A percentile compares a stretch with the other conserved stretches of the same genome.
Conservation (phyloP, 371 early-diverging fungal species). For the Mucor piriformis region DNA sequence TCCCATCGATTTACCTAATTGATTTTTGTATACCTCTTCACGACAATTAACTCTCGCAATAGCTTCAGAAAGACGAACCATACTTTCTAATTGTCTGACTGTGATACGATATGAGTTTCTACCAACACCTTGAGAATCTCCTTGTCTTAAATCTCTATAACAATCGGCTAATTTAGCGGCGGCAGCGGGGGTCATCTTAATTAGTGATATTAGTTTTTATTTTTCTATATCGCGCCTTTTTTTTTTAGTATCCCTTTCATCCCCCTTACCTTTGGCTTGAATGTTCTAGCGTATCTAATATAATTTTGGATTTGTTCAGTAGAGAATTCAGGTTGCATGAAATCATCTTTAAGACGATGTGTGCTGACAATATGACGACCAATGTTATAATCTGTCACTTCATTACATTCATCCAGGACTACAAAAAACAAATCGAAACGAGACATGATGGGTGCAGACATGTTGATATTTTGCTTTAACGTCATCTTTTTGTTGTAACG, state of each 20-base stretch:
- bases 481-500: constrained; percentile 95
- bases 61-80: constrained; percentile 98
- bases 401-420: constrained; percentile 95
- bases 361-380: constrained; percentile 95
- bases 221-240: neutral
- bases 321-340: constrained; percentile 72
- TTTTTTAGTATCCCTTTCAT: neutral
- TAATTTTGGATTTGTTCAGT: constrained; percentile 84
- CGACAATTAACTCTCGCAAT: constrained; percentile 92
- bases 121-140: constrained; percentile 77
- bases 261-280: constrained; percentile 73
- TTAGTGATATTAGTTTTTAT: constrained; percentile 5
- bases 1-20: neutral
- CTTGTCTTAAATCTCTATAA: constrained; percentile 91
- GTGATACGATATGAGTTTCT: constrained; percentile 95
- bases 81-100: constrained; percentile 97
- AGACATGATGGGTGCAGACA: constrained; percentile 99
- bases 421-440: constrained; percentile 99
- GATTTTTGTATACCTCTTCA: constrained; percentile 55
- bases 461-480: constrained; percentile 96
- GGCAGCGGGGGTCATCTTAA: constrained; percentile 79
- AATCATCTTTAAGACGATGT: constrained; percentile 80
- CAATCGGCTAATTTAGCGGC: constrained; percentile 80
- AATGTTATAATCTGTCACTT: constrained; percentile 89
- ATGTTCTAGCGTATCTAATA: constrained; percentile 87